Evolutionary conservation across 1,139 yeast species (phyloP).

Genomic region (Debaryomyces singareniensis): DNA sequence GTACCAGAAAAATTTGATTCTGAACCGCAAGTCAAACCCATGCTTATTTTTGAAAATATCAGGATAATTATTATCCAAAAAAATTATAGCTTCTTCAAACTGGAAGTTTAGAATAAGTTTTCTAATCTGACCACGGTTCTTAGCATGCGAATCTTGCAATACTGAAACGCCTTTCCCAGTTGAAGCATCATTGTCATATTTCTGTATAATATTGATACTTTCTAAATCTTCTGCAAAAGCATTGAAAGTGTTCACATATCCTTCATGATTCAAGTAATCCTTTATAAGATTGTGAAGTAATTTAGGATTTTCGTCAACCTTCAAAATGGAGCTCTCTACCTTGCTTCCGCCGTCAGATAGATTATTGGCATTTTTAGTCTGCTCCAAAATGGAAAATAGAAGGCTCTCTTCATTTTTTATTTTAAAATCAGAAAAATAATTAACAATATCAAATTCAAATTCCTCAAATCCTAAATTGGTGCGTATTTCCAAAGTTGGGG

Average conservation of each 20-base stretch:
- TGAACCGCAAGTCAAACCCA: constrained; percentile 48
- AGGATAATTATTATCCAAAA: constrained; percentile 41
- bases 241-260: constrained; percentile 60
- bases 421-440: constrained; percentile 48
- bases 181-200: constrained; percentile 4
- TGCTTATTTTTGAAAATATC: constrained; percentile 26
- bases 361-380: constrained; percentile 8
- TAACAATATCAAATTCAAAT: constrained; percentile 67
- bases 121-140: constrained; percentile 47
- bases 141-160: constrained; percentile 29
- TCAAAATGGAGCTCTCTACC: constrained; percentile 18
- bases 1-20: constrained; percentile 47
- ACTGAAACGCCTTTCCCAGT: constrained; percentile 7
- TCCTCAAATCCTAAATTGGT: constrained; percentile 71
- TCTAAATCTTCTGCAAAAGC: constrained; percentile 43
- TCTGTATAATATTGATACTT: constrained; percentile 25
- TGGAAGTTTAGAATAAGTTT: constrained; percentile 39
- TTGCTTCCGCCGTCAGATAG: constrained; percentile 8
- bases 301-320: constrained; percentile 19
- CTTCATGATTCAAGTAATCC: constrained; percentile 68
- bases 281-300: constrained; percentile 53
- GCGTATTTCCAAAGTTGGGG: constrained; percentile 24
- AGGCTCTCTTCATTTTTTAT: constrained; percentile 17
- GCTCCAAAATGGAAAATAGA: constrained; percentile 13
- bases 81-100: constrained; percentile 40